These are phyloP conservation scores for Colletotrichum sp. DNA, from an alignment of 2,329 filamentous ascomycete genomes.

Conservation along the genomic window DNA sequence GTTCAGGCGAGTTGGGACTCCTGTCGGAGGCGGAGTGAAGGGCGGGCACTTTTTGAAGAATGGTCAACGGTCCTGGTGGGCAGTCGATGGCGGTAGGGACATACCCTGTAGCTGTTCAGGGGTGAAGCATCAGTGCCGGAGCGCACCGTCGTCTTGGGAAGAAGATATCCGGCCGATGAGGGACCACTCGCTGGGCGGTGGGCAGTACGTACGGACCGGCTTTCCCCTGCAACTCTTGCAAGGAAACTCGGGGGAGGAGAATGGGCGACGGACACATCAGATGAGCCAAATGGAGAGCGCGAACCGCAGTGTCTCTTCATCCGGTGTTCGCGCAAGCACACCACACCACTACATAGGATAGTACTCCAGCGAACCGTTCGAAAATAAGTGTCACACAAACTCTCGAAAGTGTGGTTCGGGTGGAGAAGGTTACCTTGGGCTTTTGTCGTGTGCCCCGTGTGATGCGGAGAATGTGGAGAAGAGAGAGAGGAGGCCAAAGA, in stretches of 20 bases:
- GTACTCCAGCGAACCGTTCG: not conserved
- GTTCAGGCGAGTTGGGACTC: not conserved
- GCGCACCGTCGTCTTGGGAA: not conserved
- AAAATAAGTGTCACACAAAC: constrained; percentile 10
- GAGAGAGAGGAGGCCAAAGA: not conserved
- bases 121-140: not conserved
- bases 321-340: not conserved
- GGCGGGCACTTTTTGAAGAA: not conserved
- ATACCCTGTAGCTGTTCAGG: not conserved
- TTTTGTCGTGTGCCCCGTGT: constrained; percentile 2
- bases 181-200: not conserved
- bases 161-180: not conserved
- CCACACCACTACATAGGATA: not conserved
- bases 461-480: constrained; percentile 21
- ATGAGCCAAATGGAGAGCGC: not conserved
- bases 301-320: not conserved
- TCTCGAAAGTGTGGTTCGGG: constrained; percentile 6
- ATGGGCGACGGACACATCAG: not conserved
- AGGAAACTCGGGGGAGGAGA: not conserved
- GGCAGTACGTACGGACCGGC: not conserved
- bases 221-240: not conserved
- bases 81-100: not conserved
- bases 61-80: not conserved
- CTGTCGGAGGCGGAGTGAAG: not conserved
- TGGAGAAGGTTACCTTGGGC: constrained; percentile 9